phyloP scores from a whole-genome alignment of 257 asterid genomes.

The Petrea volubilis region DNA sequence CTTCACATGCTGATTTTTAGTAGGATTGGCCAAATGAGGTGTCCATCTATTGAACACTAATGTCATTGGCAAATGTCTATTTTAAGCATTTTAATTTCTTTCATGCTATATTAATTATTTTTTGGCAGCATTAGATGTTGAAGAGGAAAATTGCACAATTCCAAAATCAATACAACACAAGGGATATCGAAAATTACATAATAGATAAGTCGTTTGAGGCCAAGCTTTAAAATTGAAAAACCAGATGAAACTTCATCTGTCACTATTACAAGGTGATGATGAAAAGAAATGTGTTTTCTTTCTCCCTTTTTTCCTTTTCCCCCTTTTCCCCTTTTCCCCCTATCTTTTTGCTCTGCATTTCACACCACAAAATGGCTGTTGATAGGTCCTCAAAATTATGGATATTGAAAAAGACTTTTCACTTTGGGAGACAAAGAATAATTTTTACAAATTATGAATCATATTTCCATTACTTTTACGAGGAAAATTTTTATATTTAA shows the following conservation, averaged over 20 bases:
- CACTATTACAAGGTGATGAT: background rate
- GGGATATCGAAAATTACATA: background rate
- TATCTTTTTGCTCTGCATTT: background rate
- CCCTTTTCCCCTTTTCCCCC: background rate
- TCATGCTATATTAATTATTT: too few species aligned
- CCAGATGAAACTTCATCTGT: background rate
- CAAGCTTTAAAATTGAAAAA: slow-evolving; percentile 15
- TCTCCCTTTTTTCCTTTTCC: too few species aligned
- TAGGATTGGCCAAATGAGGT: background rate
- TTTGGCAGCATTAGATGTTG: background rate
- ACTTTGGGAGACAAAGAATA: background rate
- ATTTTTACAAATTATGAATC: too few species aligned
- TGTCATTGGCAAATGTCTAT: background rate
- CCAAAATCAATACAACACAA: background rate
- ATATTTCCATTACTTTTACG: too few species aligned
- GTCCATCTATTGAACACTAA: background rate
- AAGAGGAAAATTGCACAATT: too few species aligned
- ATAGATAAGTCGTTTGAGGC: slow-evolving; percentile 49
- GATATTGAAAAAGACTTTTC: slow-evolving; percentile 12
- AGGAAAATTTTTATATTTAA: too few species aligned
- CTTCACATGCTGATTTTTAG: background rate
- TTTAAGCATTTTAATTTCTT: background rate
- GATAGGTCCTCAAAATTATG: slow-evolving; percentile 11
- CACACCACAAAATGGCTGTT: slow-evolving; percentile 12
- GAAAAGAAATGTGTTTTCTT: too few species aligned